Evolutionary conservation across 225 moss, liverwort and hornwort genomes (phyloP).

Genomic region (Pleurozium schreberi): DNA sequence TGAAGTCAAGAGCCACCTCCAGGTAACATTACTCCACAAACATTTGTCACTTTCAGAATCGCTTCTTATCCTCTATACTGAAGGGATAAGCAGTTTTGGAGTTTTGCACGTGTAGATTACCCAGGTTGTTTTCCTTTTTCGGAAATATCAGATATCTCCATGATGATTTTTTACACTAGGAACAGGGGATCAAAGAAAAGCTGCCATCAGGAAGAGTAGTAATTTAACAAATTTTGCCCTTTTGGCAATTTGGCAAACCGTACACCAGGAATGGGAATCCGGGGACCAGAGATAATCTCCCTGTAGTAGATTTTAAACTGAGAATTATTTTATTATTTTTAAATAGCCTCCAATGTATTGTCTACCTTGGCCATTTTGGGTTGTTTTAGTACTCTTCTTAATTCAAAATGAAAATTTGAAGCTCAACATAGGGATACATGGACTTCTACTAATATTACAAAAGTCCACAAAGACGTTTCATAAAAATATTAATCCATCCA

Average conservation of each 20-base stretch:
- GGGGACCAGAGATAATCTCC: neutral
- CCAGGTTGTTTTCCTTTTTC: neutral
- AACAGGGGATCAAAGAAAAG: neutral
- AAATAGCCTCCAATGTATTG: no score
- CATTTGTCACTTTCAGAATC: neutral
- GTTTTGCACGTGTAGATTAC: no score
- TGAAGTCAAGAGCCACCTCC: constrained; percentile 94
- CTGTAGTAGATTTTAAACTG: no score
- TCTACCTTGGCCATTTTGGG: no score
- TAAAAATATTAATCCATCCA: no score
- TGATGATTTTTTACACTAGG: neutral
- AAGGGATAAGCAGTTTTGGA: neutral
- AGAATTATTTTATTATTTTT: no score
- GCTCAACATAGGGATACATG: no score
- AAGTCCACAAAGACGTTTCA: no score
- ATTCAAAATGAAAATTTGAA: no score
- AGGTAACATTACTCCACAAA: constrained; percentile 23
- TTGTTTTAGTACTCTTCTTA: no score
- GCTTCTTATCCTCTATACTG: neutral
- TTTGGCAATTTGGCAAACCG: neutral
- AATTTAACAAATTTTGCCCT: neutral
- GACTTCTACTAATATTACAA: no score
- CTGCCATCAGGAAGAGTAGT: neutral
- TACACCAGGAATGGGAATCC: neutral
- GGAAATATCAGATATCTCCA: neutral